Conservation (phyloP, 208 protist genomes). For the Porcisia hertigi region DNA sequence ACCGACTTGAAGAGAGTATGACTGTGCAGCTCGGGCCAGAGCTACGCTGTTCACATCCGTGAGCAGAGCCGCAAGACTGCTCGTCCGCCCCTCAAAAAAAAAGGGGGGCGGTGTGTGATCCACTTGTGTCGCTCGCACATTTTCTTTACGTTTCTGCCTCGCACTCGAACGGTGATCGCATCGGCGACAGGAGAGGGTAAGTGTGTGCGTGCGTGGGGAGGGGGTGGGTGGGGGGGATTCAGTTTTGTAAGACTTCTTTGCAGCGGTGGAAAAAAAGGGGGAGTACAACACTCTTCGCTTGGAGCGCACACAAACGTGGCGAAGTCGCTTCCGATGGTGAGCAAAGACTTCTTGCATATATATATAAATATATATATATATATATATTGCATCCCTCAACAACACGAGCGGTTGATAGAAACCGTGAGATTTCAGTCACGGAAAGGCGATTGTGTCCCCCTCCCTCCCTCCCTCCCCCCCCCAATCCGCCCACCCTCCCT, state of each 20-base stretch:
- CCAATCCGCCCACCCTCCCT: too few relatives aligned
- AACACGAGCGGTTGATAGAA: too few relatives aligned
- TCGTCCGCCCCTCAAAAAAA: background rate
- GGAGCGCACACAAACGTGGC: too few relatives aligned
- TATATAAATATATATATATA: too few relatives aligned
- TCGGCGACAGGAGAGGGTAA: background rate
- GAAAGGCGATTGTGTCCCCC: too few relatives aligned
- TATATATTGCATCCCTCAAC: too few relatives aligned
- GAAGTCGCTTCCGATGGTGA: too few relatives aligned
- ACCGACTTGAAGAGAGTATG: background rate
- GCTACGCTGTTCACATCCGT: background rate
- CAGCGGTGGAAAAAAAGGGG: background rate
- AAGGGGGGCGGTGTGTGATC: background rate
- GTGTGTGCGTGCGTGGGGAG: too few relatives aligned
- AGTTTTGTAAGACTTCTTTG: background rate
- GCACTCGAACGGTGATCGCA: background rate
- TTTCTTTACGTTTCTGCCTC: background rate
- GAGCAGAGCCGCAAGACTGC: background rate
- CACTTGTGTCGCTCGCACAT: background rate
- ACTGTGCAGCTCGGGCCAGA: background rate
- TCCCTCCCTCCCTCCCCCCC: too few relatives aligned
- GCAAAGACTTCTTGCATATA: too few relatives aligned
- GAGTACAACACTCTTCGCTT: too few relatives aligned
- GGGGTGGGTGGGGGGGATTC: background rate
- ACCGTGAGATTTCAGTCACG: too few relatives aligned